phyloP scores from a whole-genome alignment of 2,329 filamentous ascomycete genomes.

The Colletotrichum sp. region DNA sequence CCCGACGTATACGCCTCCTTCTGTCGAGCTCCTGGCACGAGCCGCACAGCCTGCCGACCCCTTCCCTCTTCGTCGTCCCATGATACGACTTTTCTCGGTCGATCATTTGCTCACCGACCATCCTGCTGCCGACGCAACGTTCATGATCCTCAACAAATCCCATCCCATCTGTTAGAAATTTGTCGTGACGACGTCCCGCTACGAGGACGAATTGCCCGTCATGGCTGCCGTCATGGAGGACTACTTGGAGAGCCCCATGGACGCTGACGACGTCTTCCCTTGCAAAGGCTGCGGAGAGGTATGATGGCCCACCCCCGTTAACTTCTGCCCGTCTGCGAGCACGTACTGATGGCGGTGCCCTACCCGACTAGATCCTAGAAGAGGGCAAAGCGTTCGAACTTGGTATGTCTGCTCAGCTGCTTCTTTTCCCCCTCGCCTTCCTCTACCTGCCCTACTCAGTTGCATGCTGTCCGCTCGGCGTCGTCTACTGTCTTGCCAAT shows the following conservation, averaged over 20 bases:
- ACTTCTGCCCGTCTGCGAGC: slow-evolving; percentile 10
- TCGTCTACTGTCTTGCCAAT: not conserved
- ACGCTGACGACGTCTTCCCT: slow-evolving; percentile 82
- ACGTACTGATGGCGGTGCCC: slow-evolving; percentile 18
- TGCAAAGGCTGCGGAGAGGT: slow-evolving; percentile 96
- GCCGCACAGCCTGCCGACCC: slow-evolving; percentile 13
- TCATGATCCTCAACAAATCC: slow-evolving; percentile 14
- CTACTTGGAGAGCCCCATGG: slow-evolving; percentile 69
- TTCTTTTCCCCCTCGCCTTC: not conserved
- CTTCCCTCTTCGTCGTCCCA: slow-evolving; percentile 1
- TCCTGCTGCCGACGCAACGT: not conserved
- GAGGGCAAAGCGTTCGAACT: slow-evolving; percentile 99
- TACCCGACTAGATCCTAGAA: slow-evolving; percentile 78
- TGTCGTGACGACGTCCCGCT: slow-evolving; percentile 12
- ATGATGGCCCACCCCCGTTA: slow-evolving; percentile 32
- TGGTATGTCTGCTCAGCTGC: slow-evolving; percentile 60
- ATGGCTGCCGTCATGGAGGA: slow-evolving; percentile 62
- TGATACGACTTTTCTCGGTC: slow-evolving; percentile 3
- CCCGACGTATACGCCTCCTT: slow-evolving; percentile 2
- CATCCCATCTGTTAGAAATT: slow-evolving; percentile 1
- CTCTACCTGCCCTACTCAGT: not conserved
- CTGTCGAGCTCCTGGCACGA: slow-evolving; percentile 17
- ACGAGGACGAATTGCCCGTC: slow-evolving; percentile 25
- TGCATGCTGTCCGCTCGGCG: not conserved
- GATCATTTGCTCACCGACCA: not conserved